Conservation (phyloP, 495 filamentous ascomycete species). For the Aspergillus baeticus region DNA sequence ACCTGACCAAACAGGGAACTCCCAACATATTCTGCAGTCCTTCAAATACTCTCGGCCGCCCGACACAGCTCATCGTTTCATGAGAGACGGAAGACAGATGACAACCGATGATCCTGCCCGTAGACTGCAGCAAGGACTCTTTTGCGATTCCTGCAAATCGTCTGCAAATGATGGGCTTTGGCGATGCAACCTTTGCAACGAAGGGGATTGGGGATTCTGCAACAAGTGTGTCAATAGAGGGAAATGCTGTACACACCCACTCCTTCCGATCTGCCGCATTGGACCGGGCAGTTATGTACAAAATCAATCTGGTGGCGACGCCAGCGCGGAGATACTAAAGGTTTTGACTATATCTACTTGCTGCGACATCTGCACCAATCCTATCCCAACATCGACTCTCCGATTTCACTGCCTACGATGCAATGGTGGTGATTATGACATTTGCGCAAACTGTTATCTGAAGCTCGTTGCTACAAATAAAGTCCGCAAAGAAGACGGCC, state of each 20-base stretch:
- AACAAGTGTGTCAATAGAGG: constrained; percentile 76
- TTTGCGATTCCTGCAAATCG: constrained; percentile 72
- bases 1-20: constrained; percentile 38
- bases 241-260: constrained; percentile 70
- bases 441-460: constrained; percentile 75
- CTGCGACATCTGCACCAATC: constrained; percentile 71
- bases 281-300: constrained; percentile 19
- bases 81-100: constrained; percentile 33
- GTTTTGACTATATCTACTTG: constrained; percentile 65
- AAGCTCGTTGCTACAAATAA: constrained; percentile 56
- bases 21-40: constrained; percentile 65
- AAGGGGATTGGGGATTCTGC: constrained; percentile 92
- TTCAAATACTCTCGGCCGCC: constrained; percentile 64
- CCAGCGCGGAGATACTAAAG: constrained; percentile 40
- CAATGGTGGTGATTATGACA: constrained; percentile 75
- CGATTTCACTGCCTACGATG: constrained; percentile 76
- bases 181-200: constrained; percentile 80
- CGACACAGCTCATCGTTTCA: constrained; percentile 25
- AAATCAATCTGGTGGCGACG: neutral
- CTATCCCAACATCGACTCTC: constrained; percentile 64
- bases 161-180: constrained; percentile 78
- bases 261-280: constrained; percentile 63
- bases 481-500: constrained; percentile 71
- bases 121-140: constrained; percentile 74
- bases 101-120: constrained; percentile 63